Conservation (phyloP, 495 filamentous ascomycete species). For the Rostrohypoxylon terebratum region DNA sequence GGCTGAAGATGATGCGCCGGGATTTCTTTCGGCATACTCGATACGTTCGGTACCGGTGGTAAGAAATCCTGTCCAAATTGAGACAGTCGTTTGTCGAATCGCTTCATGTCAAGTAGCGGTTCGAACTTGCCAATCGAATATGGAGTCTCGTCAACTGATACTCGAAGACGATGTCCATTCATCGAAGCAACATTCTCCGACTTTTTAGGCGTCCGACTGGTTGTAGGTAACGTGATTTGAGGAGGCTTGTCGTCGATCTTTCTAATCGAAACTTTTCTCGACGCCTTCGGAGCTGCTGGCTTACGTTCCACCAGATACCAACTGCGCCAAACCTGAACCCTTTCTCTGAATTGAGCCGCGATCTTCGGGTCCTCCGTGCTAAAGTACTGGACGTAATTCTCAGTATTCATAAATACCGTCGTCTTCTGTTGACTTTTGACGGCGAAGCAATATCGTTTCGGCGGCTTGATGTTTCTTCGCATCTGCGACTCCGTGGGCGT, state of each 20-base stretch:
- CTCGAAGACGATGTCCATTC: slow-evolving; percentile 49
- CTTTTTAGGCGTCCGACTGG: slow-evolving; percentile 46
- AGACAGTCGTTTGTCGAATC: slow-evolving; percentile 59
- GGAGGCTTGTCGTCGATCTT: slow-evolving; percentile 48
- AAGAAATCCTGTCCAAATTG: slow-evolving; percentile 53
- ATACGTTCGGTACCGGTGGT: slow-evolving; percentile 39
- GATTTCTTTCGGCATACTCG: slow-evolving; percentile 39
- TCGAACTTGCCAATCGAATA: slow-evolving; percentile 69
- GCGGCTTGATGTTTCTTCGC: slow-evolving; percentile 73
- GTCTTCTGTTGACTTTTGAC: slow-evolving; percentile 95
- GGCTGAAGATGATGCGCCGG: slow-evolving; percentile 37
- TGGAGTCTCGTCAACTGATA: slow-evolving; percentile 54
- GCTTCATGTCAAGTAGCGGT: slow-evolving; percentile 65
- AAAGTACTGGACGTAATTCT: slow-evolving; percentile 94
- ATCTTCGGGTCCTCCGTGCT: slow-evolving; percentile 75
- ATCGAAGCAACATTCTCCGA: slow-evolving; percentile 45
- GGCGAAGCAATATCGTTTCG: slow-evolving; percentile 84
- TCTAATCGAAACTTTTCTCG: slow-evolving; percentile 45
- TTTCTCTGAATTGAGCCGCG: slow-evolving; percentile 74
- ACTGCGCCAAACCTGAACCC: slow-evolving; percentile 84
- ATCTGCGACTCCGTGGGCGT: slow-evolving; percentile 72
- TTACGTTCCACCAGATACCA: slow-evolving; percentile 83
- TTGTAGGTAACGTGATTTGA: slow-evolving; percentile 32
- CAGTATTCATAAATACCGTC: slow-evolving; percentile 80
- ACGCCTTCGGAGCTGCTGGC: slow-evolving; percentile 50